These are phyloP conservation scores for Heracleum sosnowskyi DNA, from an alignment of 129 eudicot species.

Conservation along the genomic window DNA sequence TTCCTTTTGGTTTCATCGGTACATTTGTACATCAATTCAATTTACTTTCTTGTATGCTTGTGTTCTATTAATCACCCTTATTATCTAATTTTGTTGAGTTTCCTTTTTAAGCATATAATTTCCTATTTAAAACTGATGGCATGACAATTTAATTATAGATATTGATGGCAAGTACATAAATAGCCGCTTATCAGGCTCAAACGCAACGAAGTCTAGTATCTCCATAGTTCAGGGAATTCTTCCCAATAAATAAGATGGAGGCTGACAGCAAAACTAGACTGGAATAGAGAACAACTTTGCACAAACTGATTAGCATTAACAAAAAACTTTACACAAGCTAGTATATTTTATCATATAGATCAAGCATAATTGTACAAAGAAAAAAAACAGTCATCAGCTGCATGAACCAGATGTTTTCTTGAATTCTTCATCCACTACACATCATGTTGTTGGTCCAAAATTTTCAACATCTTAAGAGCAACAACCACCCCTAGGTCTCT, in stretches of 20 bases:
- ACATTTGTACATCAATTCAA: too few relatives aligned
- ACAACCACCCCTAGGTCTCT: slow-evolving; percentile 38
- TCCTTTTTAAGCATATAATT: neutral
- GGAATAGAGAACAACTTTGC: too few relatives aligned
- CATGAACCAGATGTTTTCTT: slow-evolving; percentile 14
- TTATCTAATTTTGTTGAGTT: neutral
- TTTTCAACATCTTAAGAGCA: slow-evolving; percentile 34
- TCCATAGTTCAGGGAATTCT: neutral
- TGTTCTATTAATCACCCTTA: too few relatives aligned
- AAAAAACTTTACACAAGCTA: slow-evolving; percentile 32
- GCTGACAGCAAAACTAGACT: neutral
- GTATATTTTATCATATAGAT: slow-evolving; percentile 6
- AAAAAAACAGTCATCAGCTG: slow-evolving; percentile 19
- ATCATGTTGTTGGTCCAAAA: neutral
- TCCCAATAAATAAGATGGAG: neutral
- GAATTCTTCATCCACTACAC: neutral
- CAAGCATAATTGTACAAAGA: neutral
- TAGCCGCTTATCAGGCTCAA: neutral
- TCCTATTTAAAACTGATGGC: neutral
- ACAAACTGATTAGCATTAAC: too few relatives aligned
- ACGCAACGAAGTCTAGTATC: neutral
- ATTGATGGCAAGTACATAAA: neutral
- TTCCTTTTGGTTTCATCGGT: too few relatives aligned
- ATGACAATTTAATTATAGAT: too few relatives aligned
- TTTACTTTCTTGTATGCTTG: too few relatives aligned